phyloP scores from a whole-genome alignment of 164 flowering plant genomes.

The Brasenia schreberi region DNA sequence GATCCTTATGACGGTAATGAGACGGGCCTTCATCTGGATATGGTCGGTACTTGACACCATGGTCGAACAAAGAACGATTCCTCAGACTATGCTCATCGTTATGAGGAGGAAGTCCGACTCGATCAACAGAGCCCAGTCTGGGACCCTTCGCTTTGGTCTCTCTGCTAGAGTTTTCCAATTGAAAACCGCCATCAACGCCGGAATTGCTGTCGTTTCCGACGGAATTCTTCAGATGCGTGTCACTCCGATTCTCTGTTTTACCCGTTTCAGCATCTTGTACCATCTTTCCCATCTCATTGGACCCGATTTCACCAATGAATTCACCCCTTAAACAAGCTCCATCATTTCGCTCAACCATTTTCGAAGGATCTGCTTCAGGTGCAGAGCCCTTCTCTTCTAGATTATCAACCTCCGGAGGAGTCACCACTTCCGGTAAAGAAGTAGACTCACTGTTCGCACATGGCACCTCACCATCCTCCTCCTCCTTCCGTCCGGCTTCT shows the following conservation, averaged over 20 bases:
- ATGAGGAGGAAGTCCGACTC: not conserved
- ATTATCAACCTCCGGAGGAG: not conserved
- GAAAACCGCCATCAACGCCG: too few relatives aligned
- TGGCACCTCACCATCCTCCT: not conserved
- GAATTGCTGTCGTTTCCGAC: not conserved
- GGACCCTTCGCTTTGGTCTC: not conserved
- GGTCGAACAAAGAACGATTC: not conserved
- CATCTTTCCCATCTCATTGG: not conserved
- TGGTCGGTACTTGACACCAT: not conserved
- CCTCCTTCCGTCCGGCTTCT: not conserved
- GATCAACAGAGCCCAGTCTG: not conserved
- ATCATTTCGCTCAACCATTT: not conserved
- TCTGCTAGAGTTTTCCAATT: not conserved
- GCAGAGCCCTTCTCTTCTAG: not conserved
- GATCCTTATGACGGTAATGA: conserved; percentile 12
- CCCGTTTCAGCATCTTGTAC: not conserved
- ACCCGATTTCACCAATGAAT: not conserved
- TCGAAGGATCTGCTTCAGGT: not conserved
- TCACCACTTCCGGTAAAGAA: not conserved
- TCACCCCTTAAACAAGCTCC: not conserved
- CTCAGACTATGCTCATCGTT: not conserved
- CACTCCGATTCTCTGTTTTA: not conserved
- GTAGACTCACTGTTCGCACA: not conserved
- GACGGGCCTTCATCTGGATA: conserved; percentile 36
- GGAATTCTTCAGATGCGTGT: not conserved